Evolutionary conservation across 2,329 filamentous ascomycete species (phyloP), one percentile per base, ranked within the genome.

Genomic region (Amauroascus verrucosus): DNA sequence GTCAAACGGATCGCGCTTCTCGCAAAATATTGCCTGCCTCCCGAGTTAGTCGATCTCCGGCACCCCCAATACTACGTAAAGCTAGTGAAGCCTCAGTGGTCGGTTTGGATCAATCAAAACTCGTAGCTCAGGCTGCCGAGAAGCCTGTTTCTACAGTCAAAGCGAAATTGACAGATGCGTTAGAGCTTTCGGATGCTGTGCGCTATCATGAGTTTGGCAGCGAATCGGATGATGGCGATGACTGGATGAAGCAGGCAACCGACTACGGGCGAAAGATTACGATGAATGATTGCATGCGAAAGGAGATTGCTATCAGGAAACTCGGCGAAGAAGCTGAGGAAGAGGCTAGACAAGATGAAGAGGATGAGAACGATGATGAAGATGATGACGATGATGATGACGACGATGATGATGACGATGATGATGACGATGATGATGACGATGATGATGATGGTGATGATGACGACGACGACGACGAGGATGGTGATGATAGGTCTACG

Each of bases 121-220:
- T 8, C 5, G 26, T 16, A 22, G 8, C 18, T 18, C n/a, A 32
- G 35, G 18, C 18, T 38, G 18, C 16, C 11, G 26, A 50, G n/a
- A 30, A 51, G 38, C 5, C 7, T 22, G 7, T 2, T 9, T 32
- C 24, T 28, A 43, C 18, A 16, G 14, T 43, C 26, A 20, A 53
- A 48, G 20, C 14, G 9, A 48, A 40, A 53, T 13, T 8, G 20
- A 20, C 8, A 18, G 68, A 67, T 28, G 66, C 67, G 48, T 71
- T 71, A 37, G 65, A 72, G 54, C 65, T 67, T 40, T 72, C 69
- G 2, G 71, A 72, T 58, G 70, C 67, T 2, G 72, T 69, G 33
- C 65, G 70, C 47, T 97, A 96, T 65, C 88, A 96, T 66, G 91
- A 95, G 63, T 97, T 97, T 67, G 91, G 88, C 41, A 89, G 85